These are phyloP conservation scores for Amanita brunnescens DNA, from an alignment of 768 basidiomycete genomes.

Conservation along the genomic window DNA sequence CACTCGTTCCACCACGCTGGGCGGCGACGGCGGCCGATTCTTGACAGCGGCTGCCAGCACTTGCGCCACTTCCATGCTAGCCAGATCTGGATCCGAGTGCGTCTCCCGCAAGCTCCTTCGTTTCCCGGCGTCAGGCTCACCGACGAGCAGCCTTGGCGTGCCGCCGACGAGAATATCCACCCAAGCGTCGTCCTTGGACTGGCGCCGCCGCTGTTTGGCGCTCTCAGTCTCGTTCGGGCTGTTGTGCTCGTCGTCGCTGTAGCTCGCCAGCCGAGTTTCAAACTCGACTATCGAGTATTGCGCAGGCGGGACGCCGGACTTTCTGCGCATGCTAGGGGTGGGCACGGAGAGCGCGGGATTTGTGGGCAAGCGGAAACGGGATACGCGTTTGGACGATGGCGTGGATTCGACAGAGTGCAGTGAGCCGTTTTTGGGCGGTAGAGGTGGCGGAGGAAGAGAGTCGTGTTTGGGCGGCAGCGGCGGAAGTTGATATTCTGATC, in stretches of 20 bases:
- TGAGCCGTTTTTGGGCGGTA: background rate
- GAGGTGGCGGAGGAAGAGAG: slow-evolving; percentile 16
- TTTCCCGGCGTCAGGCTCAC: slow-evolving; percentile 43
- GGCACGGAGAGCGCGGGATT: slow-evolving; percentile 34
- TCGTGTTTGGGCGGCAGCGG: slow-evolving; percentile 15
- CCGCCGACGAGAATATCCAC: slow-evolving; percentile 76
- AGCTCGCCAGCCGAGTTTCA: slow-evolving; percentile 69
- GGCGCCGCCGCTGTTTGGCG: slow-evolving; percentile 38
- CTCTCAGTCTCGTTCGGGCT: slow-evolving; percentile 28
- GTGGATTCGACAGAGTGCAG: background rate
- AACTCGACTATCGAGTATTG: slow-evolving; percentile 80
- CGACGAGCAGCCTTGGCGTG: slow-evolving; percentile 37
- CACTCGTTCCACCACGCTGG: slow-evolving; percentile 25
- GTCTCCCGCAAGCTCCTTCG: slow-evolving; percentile 22
- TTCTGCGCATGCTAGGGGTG: slow-evolving; percentile 40
- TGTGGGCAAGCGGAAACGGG: slow-evolving; percentile 52
- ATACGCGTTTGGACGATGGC: slow-evolving; percentile 28
- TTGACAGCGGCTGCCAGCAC: slow-evolving; percentile 51
- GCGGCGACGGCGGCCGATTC: slow-evolving; percentile 27
- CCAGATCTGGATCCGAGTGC: slow-evolving; percentile 56
- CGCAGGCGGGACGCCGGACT: slow-evolving; percentile 52
- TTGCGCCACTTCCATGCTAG: slow-evolving; percentile 64
- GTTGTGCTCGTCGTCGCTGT: slow-evolving; percentile 39
- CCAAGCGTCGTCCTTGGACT: slow-evolving; percentile 69
- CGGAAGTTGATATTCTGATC: slow-evolving; percentile 11